Evolutionary conservation across 2,329 filamentous ascomycete genomes (phyloP), one percentile per base, ranked within the genome.

Genomic region (Aureobasidium sp.): DNA sequence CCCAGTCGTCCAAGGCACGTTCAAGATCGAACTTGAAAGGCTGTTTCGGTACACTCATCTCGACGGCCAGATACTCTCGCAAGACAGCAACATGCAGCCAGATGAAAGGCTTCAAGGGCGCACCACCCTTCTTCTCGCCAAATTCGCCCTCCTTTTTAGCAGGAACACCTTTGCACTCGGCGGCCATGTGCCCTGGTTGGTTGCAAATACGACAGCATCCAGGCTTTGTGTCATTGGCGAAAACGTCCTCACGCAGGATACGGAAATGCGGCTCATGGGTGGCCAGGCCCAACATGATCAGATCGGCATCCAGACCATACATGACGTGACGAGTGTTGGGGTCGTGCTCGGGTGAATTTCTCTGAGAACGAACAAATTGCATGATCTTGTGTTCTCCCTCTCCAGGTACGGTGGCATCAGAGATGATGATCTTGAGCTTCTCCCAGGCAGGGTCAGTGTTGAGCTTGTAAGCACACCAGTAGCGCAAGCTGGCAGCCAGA

Each of bases 321-420:
- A 98, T 96, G 63, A 98, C 94, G 72, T 98, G 93, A 57, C 88
- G 86, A 19, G 93, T 97, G 68, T 98, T 97, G 21, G 93, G 93
- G 64, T 98, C 85, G 69, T 98, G 90, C 59, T 94, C 85, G 4
- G 90, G 85, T 50, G 88, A 93, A 45, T 86, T 82, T 63, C 93
- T 84, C 70, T 98, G 94, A 32, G 91, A 95, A 63, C 93, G 85
- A 60, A 98, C 82, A 68, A 97, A 98, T 61, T 93, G 85, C 93
- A 98, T 98, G 66, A 98, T 97, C 71, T 98, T 98, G 71, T 98
- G 93, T 73, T 98, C 93, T 67, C 93, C 93, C 73, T 98, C 93
- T 66, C 93, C 93, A 52, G 93, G 93, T 34, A 98, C 90, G 35
- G 91, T 96, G 51, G 93, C 91, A 75, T 98, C 93, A 7, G 93